Base-by-base conservation (phyloP, 75 land plant species). In the Sequoiadendron giganteum region DNA sequence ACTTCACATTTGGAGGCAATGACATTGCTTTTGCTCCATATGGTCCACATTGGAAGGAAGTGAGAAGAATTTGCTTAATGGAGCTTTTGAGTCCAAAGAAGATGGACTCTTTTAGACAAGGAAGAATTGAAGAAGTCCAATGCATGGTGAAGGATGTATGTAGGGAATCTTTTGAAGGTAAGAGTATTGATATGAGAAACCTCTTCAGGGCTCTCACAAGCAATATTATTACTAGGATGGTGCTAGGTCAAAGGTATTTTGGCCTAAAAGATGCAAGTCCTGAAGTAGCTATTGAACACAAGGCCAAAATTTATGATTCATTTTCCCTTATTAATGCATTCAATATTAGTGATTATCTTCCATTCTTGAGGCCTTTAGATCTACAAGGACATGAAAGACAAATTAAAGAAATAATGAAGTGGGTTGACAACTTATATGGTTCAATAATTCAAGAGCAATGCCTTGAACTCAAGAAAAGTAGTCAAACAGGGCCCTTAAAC, bases 31-130 rank as follows among this genome's bases (percentile, higher is more conserved):
- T 90, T n/a, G 56, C 89, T 34, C 94, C 95, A 25, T 88, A 88
- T 30, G 93, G 91, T 1, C 68, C 90, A 1, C 89, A 90, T 38
- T 94, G 93, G 95, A 86, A 92, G 48, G 85, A 90, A 36, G 5
- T 92, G 43, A 79, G 93, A 3, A 90, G 89, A 86, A 55, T 90
- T 1, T 52, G 79, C 58, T 85, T 48, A 9, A 36, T 76, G 1
- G 85, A 91, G 73, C 89, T 94, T 3, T 83, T 94, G 19, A 25
- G 14, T 25, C 4, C 28, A 25, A 65, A 25, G 28, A 65, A 5
- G 70, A 18, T 65, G 3, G 70, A 65, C 28, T 65, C 70, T 65
- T 21, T 65, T 6, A 25, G 28, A 25, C 70, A 65, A 6, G 28
- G 7, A 25, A 65, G 70, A 65, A 65, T 19, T 19, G 70, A 65